phyloP scores from a whole-genome alignment of 768 basidiomycete species.

The Amanita thiersii region DNA sequence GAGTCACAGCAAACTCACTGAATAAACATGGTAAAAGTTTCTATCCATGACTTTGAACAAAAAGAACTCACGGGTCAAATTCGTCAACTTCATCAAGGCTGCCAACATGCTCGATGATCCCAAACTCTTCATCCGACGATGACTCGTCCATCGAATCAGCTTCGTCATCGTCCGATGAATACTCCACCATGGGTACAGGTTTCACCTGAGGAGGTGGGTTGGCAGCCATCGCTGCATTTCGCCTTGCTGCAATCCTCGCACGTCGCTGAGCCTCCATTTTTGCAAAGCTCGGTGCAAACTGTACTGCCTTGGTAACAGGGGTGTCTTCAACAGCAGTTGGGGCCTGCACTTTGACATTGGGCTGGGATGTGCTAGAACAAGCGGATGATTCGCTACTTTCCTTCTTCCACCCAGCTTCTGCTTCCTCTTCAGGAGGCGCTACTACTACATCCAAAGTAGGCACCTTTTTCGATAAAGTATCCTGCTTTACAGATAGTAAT shows the following conservation, averaged over 20 bases:
- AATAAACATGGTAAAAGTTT: background rate
- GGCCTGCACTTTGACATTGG: constrained; percentile 32
- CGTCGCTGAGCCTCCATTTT: constrained; percentile 77
- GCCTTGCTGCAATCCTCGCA: constrained; percentile 57
- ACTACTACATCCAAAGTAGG: constrained; percentile 21
- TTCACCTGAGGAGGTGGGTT: constrained; percentile 23
- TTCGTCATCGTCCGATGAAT: constrained; percentile 52
- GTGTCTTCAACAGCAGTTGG: constrained; percentile 32
- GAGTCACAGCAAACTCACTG: constrained; percentile 65
- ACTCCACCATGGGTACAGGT: constrained; percentile 29
- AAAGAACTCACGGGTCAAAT: constrained; percentile 63
- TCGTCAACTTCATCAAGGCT: constrained; percentile 62
- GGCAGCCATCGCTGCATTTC: constrained; percentile 28
- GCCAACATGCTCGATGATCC: constrained; percentile 37
- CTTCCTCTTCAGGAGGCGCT: constrained; percentile 16
- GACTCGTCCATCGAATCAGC: constrained; percentile 41
- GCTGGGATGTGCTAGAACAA: constrained; percentile 20
- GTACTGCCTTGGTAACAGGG: constrained; percentile 42
- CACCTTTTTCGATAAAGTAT: constrained; percentile 21
- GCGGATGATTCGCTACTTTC: constrained; percentile 12
- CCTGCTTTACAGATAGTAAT: constrained; percentile 23
- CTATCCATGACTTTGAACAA: background rate
- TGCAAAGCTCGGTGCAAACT: constrained; percentile 75
- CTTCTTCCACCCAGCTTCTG: constrained; percentile 23
- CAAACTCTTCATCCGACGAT: constrained; percentile 45